phyloP scores from a whole-genome alignment of 139 green algal genomes.

The Closterium sp. region DNA sequence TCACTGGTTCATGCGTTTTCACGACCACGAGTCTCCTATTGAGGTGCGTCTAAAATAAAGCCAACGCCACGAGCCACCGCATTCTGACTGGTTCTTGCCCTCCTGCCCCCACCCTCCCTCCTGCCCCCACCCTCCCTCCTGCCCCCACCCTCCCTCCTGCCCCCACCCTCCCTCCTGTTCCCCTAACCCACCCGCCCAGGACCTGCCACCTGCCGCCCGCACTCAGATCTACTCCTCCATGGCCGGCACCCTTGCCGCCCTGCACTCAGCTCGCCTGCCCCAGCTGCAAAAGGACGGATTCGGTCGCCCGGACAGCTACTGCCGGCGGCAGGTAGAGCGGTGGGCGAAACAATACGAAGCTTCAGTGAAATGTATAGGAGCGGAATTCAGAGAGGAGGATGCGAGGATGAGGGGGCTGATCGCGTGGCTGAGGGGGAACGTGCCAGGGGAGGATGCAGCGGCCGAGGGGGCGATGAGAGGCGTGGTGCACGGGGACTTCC shows the following conservation, averaged over 20 bases:
- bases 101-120: background rate
- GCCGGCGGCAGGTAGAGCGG: conserved; percentile 52
- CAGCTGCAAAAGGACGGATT: conserved; percentile 64
- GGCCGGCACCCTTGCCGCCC: conserved; percentile 68
- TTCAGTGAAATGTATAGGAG: conserved; percentile 12
- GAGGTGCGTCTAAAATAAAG: too few relatives aligned
- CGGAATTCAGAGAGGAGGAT: background rate
- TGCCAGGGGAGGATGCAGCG: conserved; percentile 56
- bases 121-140: background rate
- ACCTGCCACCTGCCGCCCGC: background rate
- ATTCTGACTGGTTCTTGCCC: too few relatives aligned
- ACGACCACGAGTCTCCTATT: too few relatives aligned
- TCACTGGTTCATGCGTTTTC: background rate
- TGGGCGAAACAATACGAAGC: conserved; percentile 48
- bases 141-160: background rate
- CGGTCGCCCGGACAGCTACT: conserved; percentile 71
- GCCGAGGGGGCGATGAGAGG: background rate
- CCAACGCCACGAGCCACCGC: too few relatives aligned
- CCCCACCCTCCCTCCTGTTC: background rate
- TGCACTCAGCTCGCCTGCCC: conserved; percentile 74
- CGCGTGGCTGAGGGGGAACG: conserved; percentile 70
- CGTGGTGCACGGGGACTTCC: conserved; percentile 84
- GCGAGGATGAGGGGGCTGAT: conserved; percentile 51
- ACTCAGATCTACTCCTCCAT: conserved; percentile 59
- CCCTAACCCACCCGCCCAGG: background rate